Percentiles rank a stretch among this genome's conserved stretches.
phyloP scores from a whole-genome alignment of 257 asterid genomes.

The Solanum neorickii region DNA sequence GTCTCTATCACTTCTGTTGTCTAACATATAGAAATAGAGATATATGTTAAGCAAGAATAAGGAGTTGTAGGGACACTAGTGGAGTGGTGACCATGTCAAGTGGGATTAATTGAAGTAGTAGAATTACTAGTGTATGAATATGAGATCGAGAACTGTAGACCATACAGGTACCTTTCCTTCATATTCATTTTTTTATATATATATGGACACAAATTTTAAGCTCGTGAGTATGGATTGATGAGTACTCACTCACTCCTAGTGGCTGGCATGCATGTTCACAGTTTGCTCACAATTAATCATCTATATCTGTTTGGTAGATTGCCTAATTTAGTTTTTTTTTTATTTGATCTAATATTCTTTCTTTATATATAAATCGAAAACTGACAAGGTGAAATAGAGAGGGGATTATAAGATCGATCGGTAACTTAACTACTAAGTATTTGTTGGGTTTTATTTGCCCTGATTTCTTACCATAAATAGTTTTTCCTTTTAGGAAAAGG shows the following conservation, averaged over 20 bases:
- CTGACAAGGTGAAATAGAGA: background rate
- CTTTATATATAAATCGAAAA: no score
- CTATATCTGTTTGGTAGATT: background rate
- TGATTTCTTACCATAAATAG: no score
- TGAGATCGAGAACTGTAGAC: conserved; percentile 7
- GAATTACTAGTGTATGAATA: background rate
- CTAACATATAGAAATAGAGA: background rate
- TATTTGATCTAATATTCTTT: background rate
- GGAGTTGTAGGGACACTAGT: conserved; percentile 19
- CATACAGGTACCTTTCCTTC: conserved; percentile 25
- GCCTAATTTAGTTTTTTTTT: background rate
- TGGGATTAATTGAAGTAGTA: conserved; percentile 1
- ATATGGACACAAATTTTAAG: background rate
- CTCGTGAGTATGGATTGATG: background rate
- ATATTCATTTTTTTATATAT: background rate
- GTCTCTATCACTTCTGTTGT: background rate
- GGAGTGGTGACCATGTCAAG: conserved; percentile 14
- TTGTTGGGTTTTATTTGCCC: no score
- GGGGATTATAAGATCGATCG: background rate
- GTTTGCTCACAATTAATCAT: background rate
- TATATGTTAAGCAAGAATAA: background rate
- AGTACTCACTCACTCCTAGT: background rate
- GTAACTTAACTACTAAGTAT: no score
- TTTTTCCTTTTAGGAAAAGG: no score
- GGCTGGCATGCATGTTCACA: background rate